Percentiles rank a stretch among this genome's conserved stretches.
These are phyloP conservation scores for Starmerella riodocensis DNA, from an alignment of 805 yeast species.

Conservation along the genomic window DNA sequence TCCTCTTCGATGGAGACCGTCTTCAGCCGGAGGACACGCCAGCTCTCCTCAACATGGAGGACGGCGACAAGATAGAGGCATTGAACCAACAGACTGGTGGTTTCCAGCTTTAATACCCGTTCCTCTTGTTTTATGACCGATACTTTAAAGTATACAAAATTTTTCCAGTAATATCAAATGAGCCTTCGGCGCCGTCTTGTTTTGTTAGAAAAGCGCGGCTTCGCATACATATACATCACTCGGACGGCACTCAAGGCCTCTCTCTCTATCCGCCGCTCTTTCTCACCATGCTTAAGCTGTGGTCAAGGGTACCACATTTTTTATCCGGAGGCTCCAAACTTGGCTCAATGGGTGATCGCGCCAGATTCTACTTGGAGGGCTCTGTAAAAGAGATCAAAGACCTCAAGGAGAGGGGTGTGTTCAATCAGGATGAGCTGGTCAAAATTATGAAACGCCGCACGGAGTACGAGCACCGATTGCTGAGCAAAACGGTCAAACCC, in stretches of 20 bases:
- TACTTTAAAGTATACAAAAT: too few species aligned
- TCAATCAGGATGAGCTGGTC: constrained; percentile 68
- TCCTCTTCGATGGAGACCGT: constrained; percentile 86
- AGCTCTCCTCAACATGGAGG: constrained; percentile 75
- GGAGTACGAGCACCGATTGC: constrained; percentile 83
- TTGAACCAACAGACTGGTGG: constrained; percentile 72
- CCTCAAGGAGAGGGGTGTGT: constrained; percentile 63
- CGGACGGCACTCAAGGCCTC: too few species aligned
- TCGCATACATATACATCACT: too few species aligned
- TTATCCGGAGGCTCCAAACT: too few species aligned
- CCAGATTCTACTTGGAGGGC: constrained; percentile 46
- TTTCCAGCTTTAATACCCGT: background rate
- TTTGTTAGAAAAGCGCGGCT: too few species aligned
- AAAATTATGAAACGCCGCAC: constrained; percentile 85
- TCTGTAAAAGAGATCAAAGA: constrained; percentile 89
- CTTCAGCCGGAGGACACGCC: constrained; percentile 84
- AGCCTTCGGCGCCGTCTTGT: too few species aligned
- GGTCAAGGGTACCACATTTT: background rate
- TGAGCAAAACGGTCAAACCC: constrained; percentile 68
- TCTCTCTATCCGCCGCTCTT: too few species aligned
- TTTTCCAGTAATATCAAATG: too few species aligned
- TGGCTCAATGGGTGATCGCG: constrained; percentile 37
- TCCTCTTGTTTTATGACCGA: background rate
- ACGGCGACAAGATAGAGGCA: constrained; percentile 93
- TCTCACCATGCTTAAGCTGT: too few species aligned